Percentiles rank a stretch among this genome's conserved stretches.
Evolutionary conservation across 2,329 filamentous ascomycete genomes (phyloP).

Genomic region (Truncatella angustata): DNA sequence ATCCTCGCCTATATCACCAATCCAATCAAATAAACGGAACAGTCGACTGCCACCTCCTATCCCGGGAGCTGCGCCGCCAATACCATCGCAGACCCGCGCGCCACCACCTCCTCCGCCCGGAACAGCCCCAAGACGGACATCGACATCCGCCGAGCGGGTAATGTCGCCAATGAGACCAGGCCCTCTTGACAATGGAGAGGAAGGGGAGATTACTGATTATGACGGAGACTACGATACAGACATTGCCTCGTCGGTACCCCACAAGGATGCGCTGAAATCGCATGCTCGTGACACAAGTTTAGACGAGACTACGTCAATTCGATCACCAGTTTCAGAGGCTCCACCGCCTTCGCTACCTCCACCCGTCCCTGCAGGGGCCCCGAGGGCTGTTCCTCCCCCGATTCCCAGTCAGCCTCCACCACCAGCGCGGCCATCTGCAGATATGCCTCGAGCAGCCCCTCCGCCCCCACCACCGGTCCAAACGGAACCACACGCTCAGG

Average conservation of each 20-base stretch:
- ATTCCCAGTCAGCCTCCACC: conserved; percentile 59
- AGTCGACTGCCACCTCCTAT: conserved; percentile 61
- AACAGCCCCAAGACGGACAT: conserved; percentile 50
- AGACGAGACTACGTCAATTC: conserved; percentile 65
- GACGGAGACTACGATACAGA: conserved; percentile 98
- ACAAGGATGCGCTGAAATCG: conserved; percentile 88
- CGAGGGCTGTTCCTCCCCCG: conserved; percentile 62
- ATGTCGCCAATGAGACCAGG: conserved; percentile 41
- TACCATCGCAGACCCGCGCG: conserved; percentile 55
- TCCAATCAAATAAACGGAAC: conserved; percentile 46
- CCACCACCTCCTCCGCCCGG: conserved; percentile 66
- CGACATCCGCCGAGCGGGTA: conserved; percentile 54
- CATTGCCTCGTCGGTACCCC: conserved; percentile 88
- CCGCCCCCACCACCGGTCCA: conserved; percentile 43
- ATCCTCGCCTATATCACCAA: conserved; percentile 36
- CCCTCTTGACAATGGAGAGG: conserved; percentile 54
- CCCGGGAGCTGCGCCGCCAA: conserved; percentile 50
- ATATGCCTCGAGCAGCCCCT: conserved; percentile 68
- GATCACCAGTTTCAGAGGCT: conserved; percentile 48
- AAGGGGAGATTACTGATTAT: conserved; percentile 86
- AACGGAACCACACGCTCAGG: conserved; percentile 23
- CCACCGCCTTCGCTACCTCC: conserved; percentile 47
- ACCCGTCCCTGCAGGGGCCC: conserved; percentile 55
- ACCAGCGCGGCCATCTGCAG: conserved; percentile 59
- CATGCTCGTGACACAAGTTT: conserved; percentile 75